These are phyloP conservation scores for Eucalyptus camaldulensis DNA, from an alignment of 345 rosid species.

Conservation along the genomic window DNA sequence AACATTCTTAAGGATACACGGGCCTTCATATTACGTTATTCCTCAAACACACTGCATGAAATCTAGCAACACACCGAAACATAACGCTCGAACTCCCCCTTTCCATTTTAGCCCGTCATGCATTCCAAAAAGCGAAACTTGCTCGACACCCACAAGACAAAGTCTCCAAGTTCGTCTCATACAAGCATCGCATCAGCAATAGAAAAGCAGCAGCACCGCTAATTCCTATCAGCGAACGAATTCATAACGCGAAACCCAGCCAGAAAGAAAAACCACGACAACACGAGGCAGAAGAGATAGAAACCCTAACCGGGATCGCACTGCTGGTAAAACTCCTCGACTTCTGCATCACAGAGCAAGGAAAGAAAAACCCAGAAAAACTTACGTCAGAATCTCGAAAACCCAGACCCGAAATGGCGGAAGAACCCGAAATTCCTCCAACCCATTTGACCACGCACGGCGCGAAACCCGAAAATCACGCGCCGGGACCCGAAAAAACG, in stretches of 20 bases:
- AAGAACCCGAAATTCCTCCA: neutral
- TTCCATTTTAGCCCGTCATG: neutral
- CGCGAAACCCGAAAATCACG: neutral
- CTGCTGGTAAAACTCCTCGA: constrained; percentile 55
- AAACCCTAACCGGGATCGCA: constrained; percentile 62
- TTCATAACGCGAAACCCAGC: neutral
- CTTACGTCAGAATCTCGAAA: neutral
- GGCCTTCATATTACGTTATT: neutral
- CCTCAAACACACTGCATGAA: neutral
- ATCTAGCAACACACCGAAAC: neutral
- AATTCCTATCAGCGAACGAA: neutral
- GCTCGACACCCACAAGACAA: neutral
- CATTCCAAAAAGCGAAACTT: neutral
- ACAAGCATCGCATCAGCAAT: neutral
- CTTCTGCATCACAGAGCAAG: constrained; percentile 28
- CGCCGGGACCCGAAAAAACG: neutral
- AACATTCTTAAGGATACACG: neutral
- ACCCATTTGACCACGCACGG: neutral
- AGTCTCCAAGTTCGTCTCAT: neutral
- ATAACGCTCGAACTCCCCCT: neutral
- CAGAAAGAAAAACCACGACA: neutral
- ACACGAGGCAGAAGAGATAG: neutral
- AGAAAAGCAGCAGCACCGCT: neutral
- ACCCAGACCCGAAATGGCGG: neutral
- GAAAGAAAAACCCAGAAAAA: neutral